phyloP scores from a whole-genome alignment of 2,329 filamentous ascomycete genomes.

The Plenodomus biglobosus region DNA sequence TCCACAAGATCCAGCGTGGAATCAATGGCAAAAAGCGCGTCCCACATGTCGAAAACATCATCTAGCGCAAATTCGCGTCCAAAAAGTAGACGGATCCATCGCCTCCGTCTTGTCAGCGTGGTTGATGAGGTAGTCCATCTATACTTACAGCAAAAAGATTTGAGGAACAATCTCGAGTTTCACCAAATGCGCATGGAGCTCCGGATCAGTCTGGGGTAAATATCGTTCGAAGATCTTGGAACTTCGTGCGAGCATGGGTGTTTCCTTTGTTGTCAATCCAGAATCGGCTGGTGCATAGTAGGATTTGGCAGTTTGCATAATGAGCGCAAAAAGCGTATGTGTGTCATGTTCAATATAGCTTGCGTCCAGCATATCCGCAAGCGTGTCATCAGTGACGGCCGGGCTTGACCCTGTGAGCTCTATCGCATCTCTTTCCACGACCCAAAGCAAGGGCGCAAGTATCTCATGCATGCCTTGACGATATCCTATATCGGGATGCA shows the following conservation, averaged over 20 bases:
- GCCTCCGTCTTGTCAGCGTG: conserved; percentile 53
- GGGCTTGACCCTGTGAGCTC: conserved; percentile 44
- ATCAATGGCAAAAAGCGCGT: conserved; percentile 85
- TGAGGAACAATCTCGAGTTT: conserved; percentile 90
- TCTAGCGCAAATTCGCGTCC: conserved; percentile 91
- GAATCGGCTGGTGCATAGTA: conserved; percentile 74
- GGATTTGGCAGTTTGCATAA: conserved; percentile 84
- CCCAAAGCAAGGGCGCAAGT: conserved; percentile 83
- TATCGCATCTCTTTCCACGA: conserved; percentile 79
- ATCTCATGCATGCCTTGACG: conserved; percentile 99
- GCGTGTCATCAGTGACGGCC: conserved; percentile 27
- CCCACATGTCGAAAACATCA: conserved; percentile 83
- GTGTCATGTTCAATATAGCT: conserved; percentile 85
- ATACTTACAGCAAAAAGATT: conserved; percentile 82
- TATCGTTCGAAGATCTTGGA: conserved; percentile 83
- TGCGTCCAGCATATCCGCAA: conserved; percentile 63
- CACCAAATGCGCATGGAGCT: conserved; percentile 76
- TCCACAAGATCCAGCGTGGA: conserved; percentile 79
- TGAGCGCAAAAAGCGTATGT: conserved; percentile 77
- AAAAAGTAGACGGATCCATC: conserved; percentile 92
- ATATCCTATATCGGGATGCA: conserved; percentile 84
- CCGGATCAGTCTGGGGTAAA: conserved; percentile 76
- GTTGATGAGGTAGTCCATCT: background rate
- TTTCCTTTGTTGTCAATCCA: conserved; percentile 45
- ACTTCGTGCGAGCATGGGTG: conserved; percentile 82